Conservation (phyloP, 345 rosid species). For the Syzygium jambos region DNA sequence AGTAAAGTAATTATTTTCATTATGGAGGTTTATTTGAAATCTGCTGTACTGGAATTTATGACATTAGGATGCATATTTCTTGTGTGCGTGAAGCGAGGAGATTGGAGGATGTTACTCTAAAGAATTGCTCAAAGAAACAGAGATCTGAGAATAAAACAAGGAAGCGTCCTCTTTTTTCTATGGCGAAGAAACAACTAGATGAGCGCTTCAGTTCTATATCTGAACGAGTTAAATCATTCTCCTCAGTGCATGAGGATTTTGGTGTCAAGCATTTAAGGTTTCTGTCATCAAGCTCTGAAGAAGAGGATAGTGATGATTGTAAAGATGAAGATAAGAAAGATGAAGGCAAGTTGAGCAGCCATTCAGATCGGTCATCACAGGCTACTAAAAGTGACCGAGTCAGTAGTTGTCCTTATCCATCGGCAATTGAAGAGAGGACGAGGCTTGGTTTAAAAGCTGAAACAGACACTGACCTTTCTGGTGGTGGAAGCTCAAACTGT, state of each 20-base stretch:
- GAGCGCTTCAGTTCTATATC: constrained; percentile 44
- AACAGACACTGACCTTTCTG: constrained; percentile 16
- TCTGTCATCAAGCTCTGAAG: constrained; percentile 71
- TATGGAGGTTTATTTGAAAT: background rate
- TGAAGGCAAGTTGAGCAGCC: constrained; percentile 15
- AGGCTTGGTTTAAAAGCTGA: constrained; percentile 54
- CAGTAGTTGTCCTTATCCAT: constrained; percentile 86
- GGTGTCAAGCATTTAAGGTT: constrained; percentile 71
- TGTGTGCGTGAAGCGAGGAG: constrained; percentile 52
- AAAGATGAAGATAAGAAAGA: background rate
- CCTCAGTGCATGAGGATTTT: constrained; percentile 40
- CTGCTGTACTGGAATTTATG: constrained; percentile 1
- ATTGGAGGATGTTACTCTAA: constrained; percentile 34
- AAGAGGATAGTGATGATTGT: constrained; percentile 34
- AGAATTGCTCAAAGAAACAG: constrained; percentile 30
- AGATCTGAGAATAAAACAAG: constrained; percentile 7
- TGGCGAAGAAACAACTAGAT: constrained; percentile 31
- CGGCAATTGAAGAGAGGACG: constrained; percentile 69
- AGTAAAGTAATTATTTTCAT: background rate
- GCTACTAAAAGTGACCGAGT: constrained; percentile 21
- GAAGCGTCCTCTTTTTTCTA: constrained; percentile 26
- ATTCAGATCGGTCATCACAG: constrained; percentile 1
- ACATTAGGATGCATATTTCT: constrained; percentile 55
- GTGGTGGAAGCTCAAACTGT: constrained; percentile 19
- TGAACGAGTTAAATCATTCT: constrained; percentile 64